Percentiles rank a stretch among this genome's conserved stretches.
Conservation (phyloP, 345 rosid species). For the Rhodomyrtus tomentosa region DNA sequence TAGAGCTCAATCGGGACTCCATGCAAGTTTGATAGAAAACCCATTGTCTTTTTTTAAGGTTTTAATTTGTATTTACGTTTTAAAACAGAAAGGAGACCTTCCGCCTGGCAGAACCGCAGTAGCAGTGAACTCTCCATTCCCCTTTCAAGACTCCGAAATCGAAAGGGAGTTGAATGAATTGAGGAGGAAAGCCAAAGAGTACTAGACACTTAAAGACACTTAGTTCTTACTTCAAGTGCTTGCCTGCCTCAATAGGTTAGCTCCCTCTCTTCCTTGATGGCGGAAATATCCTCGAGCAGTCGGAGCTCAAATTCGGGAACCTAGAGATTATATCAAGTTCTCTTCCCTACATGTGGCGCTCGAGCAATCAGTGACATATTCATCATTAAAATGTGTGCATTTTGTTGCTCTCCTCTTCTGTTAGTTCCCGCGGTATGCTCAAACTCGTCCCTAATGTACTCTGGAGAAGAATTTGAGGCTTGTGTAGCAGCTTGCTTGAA, state of each 20-base stretch:
- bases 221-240: not conserved
- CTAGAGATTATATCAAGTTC: not conserved
- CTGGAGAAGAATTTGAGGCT: not conserved
- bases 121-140: not conserved
- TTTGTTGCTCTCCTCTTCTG: not conserved
- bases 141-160: slow-evolving; percentile 9
- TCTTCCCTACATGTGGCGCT: not conserved
- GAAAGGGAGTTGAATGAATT: slow-evolving; percentile 17
- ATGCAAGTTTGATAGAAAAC: not conserved
- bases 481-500: not conserved
- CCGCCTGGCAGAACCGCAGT: slow-evolving; percentile 5
- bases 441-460: not conserved
- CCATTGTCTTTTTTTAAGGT: not conserved
- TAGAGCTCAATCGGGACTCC: not conserved
- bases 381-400: not conserved
- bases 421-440: not conserved
- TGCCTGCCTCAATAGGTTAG: not conserved
- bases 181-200: slow-evolving; percentile 8
- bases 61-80: not conserved
- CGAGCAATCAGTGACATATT: not conserved
- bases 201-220: slow-evolving; percentile 8
- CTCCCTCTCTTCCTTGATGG: not conserved
- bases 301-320: not conserved
- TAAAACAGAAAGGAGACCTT: slow-evolving; percentile 11
- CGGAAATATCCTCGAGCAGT: not conserved